These are phyloP conservation scores for Serendipita sp. DNA, from an alignment of 1,284 basidiomycete species.

Conservation along the genomic window DNA sequence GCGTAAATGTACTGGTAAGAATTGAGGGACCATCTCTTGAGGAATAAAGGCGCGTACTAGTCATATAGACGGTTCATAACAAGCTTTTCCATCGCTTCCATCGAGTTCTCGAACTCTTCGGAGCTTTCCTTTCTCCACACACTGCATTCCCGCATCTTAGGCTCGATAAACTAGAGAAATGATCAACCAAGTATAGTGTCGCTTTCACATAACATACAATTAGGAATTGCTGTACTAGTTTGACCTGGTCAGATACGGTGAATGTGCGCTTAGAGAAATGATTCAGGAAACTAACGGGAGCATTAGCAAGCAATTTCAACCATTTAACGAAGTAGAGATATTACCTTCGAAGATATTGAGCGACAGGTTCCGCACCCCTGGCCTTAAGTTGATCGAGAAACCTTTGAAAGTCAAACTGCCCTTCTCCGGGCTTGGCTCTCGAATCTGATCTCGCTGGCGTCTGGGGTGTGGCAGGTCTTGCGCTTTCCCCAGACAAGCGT, in stretches of 20 bases:
- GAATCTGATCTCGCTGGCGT: not conserved
- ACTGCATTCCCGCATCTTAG: slow-evolving; percentile 75
- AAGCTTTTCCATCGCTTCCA: slow-evolving; percentile 98
- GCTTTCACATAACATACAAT: slow-evolving; percentile 35
- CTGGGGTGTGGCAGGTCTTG: not conserved
- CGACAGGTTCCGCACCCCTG: slow-evolving; percentile 74
- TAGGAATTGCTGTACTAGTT: slow-evolving; percentile 85
- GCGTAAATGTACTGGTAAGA: slow-evolving; percentile 68
- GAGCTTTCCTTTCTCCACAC: slow-evolving; percentile 66
- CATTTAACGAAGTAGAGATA: slow-evolving; percentile 19
- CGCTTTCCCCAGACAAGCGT: slow-evolving; percentile 2
- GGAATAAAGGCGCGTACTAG: slow-evolving; percentile 41
- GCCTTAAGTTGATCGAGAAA: slow-evolving; percentile 86
- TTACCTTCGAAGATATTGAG: slow-evolving; percentile 81
- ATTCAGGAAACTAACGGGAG: slow-evolving; percentile 56
- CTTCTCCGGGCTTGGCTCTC: slow-evolving; percentile 9
- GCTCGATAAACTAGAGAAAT: slow-evolving; percentile 60
- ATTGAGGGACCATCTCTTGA: slow-evolving; percentile 1
- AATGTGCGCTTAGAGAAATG: slow-evolving; percentile 84
- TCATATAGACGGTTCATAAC: slow-evolving; percentile 98
- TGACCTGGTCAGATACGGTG: slow-evolving; percentile 81
- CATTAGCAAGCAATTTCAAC: slow-evolving; percentile 10
- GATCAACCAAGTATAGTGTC: slow-evolving; percentile 6
- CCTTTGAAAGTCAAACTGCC: slow-evolving; percentile 63
- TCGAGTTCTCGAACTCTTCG: slow-evolving; percentile 86